Evolutionary conservation across 2,329 filamentous ascomycete species (phyloP).

Genomic region (Xylariomycetidae sp.): DNA sequence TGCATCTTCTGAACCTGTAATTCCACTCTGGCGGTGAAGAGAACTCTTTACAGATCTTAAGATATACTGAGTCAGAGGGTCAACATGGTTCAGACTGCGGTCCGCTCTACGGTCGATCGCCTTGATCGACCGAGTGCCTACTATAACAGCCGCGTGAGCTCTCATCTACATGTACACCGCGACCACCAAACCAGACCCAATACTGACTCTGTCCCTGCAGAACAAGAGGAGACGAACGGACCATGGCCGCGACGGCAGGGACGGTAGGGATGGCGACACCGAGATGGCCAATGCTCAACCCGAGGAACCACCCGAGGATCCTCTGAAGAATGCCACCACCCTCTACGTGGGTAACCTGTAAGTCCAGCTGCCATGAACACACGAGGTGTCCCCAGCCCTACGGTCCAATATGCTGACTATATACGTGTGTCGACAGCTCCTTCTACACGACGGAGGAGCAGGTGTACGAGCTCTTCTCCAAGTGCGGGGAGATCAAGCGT

Average conservation of each 20-base stretch:
- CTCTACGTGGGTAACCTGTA: slow-evolving; percentile 97
- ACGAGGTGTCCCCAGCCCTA: no score
- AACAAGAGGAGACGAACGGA: slow-evolving; percentile 67
- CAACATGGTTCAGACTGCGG: slow-evolving; percentile 36
- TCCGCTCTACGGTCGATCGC: slow-evolving; percentile 75
- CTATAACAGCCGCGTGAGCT: slow-evolving; percentile 71
- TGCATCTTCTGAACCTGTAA: no score
- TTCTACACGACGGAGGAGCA: slow-evolving; percentile 99
- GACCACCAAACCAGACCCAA: no score
- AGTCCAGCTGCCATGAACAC: slow-evolving; percentile 28
- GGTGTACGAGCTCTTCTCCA: slow-evolving; percentile 93
- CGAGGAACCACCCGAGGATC: slow-evolving; percentile 63
- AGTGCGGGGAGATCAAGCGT: slow-evolving; percentile 97
- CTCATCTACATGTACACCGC: no score
- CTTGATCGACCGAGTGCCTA: slow-evolving; percentile 95
- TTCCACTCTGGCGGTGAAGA: no score
- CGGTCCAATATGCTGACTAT: no score
- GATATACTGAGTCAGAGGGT: slow-evolving; percentile 3
- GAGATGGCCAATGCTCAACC: slow-evolving; percentile 34
- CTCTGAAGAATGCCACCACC: slow-evolving; percentile 81
- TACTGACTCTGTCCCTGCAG: no score
- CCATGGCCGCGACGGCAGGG: slow-evolving; percentile 43
- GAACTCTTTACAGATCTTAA: neutral
- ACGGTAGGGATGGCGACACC: slow-evolving; percentile 51
- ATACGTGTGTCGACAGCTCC: slow-evolving; percentile 66